These are phyloP conservation scores for Cladophialophora chaetospira DNA, from an alignment of 2,329 filamentous ascomycete species.

Conservation along the genomic window DNA sequence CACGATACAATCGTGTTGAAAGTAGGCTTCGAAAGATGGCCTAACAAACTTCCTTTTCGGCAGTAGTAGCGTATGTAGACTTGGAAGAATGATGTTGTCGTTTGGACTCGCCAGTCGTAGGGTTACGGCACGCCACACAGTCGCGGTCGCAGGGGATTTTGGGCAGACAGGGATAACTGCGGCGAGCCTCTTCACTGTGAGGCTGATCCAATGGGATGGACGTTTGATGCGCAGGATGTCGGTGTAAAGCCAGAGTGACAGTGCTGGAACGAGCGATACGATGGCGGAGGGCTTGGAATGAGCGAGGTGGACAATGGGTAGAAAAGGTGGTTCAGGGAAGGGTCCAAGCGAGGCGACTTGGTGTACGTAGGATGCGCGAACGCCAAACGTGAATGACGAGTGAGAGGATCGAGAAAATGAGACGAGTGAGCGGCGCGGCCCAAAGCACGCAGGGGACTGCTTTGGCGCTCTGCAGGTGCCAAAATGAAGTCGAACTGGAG, in stretches of 20 bases:
- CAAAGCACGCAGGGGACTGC: slow-evolving; percentile 7
- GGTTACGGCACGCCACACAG: slow-evolving; percentile 13
- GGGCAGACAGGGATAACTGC: background rate
- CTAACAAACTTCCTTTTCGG: no score
- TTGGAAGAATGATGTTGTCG: slow-evolving; percentile 7
- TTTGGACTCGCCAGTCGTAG: slow-evolving; percentile 15
- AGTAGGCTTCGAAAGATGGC: background rate
- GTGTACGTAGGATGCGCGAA: slow-evolving; percentile 5
- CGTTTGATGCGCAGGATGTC: slow-evolving; percentile 1
- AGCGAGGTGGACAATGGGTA: slow-evolving; percentile 10
- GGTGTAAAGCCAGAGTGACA: background rate
- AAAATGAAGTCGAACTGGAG: slow-evolving; percentile 6
- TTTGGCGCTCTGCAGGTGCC: slow-evolving; percentile 7
- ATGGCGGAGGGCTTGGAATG: slow-evolving; percentile 10
- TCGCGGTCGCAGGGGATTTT: slow-evolving; percentile 16
- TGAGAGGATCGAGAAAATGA: slow-evolving; percentile 11
- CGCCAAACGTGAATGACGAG: slow-evolving; percentile 12
- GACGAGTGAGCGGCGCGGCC: slow-evolving; percentile 7
- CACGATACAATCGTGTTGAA: background rate
- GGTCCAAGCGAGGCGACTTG: slow-evolving; percentile 15
- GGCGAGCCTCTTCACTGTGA: slow-evolving; percentile 7
- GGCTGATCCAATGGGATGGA: slow-evolving; percentile 6
- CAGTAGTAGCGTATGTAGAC: background rate
- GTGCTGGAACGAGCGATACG: slow-evolving; percentile 15
- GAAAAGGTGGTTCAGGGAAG: slow-evolving; percentile 16